phyloP scores from a whole-genome alignment of 129 eudicot species.

The Lactuca saligna region DNA sequence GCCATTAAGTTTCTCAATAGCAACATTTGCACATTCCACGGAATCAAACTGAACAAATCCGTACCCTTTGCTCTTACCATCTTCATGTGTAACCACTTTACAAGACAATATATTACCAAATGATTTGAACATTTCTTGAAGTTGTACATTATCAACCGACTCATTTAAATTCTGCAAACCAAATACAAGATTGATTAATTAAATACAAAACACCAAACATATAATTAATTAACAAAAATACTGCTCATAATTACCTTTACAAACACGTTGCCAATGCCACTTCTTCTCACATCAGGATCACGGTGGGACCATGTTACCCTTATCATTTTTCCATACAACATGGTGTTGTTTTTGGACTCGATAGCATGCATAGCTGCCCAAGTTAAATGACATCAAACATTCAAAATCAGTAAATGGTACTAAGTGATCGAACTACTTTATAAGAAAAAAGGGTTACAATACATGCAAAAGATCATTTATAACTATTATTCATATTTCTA shows the following conservation, averaged over 20 bases:
- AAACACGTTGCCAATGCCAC: conserved; percentile 79
- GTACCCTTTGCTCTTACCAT: conserved; percentile 78
- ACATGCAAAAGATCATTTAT: not conserved
- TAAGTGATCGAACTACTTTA: conserved; percentile 6
- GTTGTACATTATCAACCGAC: conserved; percentile 54
- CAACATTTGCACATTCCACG: conserved; percentile 72
- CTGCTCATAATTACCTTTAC: conserved; percentile 53
- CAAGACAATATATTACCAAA: conserved; percentile 80
- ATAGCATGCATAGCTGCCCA: conserved; percentile 69
- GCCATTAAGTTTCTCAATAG: conserved; percentile 80
- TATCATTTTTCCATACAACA: conserved; percentile 63
- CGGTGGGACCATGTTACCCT: conserved; percentile 86
- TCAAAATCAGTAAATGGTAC: conserved; percentile 2
- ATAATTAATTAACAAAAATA: not conserved
- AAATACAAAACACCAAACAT: not conserved
- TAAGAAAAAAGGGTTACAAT: not conserved
- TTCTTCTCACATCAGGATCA: conserved; percentile 69
- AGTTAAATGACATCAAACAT: not conserved
- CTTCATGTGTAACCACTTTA: conserved; percentile 70
- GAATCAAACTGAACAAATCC: conserved; percentile 88
- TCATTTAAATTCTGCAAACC: conserved; percentile 68
- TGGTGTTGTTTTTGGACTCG: conserved; percentile 65
- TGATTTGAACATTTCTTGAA: conserved; percentile 66
- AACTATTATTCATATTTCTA: not conserved
- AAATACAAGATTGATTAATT: conserved; percentile 5